Conservation (phyloP, 441 rosid species). For the Daphne laureola region DNA sequence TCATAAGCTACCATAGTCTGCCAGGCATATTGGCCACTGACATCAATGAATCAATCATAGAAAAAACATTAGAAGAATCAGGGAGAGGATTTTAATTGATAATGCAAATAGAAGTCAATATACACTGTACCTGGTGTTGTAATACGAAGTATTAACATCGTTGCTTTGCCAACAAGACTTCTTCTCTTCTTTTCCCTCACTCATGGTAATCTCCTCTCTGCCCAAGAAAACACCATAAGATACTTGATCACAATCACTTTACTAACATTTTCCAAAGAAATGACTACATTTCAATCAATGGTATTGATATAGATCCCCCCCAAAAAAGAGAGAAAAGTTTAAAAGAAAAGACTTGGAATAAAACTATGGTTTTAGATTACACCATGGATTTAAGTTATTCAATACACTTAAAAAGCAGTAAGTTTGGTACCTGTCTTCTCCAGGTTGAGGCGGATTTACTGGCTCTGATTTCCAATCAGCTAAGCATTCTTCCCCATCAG, state of each 20-base stretch:
- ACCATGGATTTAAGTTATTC: not conserved
- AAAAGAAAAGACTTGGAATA: not conserved
- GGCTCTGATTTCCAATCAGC: constrained; percentile 24
- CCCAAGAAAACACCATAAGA: constrained; percentile 19
- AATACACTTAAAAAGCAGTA: not conserved
- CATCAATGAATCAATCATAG: constrained; percentile 8
- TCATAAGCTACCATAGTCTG: constrained; percentile 90
- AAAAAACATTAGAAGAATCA: constrained; percentile 7
- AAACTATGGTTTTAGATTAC: too few species aligned
- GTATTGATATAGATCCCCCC: too few species aligned
- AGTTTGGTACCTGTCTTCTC: constrained; percentile 45
- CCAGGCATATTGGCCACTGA: constrained; percentile 90
- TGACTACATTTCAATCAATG: too few species aligned
- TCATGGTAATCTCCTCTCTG: constrained; percentile 27
- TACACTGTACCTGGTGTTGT: constrained; percentile 46
- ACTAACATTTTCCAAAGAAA: not conserved
- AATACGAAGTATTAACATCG: constrained; percentile 39
- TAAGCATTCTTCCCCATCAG: constrained; percentile 22
- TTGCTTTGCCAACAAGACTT: constrained; percentile 41
- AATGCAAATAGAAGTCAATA: constrained; percentile 2
- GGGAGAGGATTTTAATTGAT: not conserved
- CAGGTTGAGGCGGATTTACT: constrained; percentile 23
- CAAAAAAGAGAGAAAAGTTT: not conserved
- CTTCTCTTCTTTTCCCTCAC: constrained; percentile 31
- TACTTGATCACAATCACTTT: not conserved